phyloP scores from a whole-genome alignment of 1,284 basidiomycete species.

The Ganoderma lingzhi region DNA sequence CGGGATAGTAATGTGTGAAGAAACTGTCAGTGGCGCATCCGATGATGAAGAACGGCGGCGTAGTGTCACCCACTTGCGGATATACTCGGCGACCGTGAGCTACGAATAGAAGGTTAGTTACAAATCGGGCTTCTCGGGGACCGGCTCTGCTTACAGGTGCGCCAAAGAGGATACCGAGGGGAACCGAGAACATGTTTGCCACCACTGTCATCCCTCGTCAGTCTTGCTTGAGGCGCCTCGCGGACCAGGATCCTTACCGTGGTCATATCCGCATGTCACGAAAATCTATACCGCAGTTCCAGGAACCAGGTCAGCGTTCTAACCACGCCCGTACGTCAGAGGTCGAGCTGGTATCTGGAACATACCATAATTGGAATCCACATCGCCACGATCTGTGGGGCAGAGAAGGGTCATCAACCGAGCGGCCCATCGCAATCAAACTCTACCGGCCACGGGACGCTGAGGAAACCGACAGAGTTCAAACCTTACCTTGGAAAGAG shows the following conservation, averaged over 20 bases:
- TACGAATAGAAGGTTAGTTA: slow-evolving; percentile 34
- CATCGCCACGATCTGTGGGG: slow-evolving; percentile 61
- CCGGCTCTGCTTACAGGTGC: slow-evolving; percentile 55
- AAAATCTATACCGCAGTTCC: slow-evolving; percentile 54
- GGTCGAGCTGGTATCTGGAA: background rate
- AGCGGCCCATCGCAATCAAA: slow-evolving; percentile 2
- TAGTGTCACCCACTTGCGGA: slow-evolving; percentile 62
- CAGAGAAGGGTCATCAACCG: background rate
- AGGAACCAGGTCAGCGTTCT: background rate
- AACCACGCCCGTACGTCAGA: slow-evolving; percentile 3
- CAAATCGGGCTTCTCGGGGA: background rate
- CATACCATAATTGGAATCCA: slow-evolving; percentile 83
- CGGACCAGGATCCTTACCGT: slow-evolving; percentile 54
- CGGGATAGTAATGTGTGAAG: background rate
- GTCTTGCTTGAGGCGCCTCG: background rate
- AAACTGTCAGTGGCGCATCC: slow-evolving; percentile 1
- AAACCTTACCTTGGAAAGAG: slow-evolving; percentile 67
- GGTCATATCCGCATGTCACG: slow-evolving; percentile 76
- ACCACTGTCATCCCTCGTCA: slow-evolving; percentile 48
- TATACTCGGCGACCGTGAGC: slow-evolving; percentile 68
- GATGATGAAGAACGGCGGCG: background rate
- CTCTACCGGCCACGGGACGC: background rate
- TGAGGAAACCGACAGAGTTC: background rate
- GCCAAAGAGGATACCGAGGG: slow-evolving; percentile 77
- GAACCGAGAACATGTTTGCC: slow-evolving; percentile 81